Evolutionary conservation across 2,329 filamentous ascomycete species (phyloP).

Genomic region (Zymoseptoria crescenta): DNA sequence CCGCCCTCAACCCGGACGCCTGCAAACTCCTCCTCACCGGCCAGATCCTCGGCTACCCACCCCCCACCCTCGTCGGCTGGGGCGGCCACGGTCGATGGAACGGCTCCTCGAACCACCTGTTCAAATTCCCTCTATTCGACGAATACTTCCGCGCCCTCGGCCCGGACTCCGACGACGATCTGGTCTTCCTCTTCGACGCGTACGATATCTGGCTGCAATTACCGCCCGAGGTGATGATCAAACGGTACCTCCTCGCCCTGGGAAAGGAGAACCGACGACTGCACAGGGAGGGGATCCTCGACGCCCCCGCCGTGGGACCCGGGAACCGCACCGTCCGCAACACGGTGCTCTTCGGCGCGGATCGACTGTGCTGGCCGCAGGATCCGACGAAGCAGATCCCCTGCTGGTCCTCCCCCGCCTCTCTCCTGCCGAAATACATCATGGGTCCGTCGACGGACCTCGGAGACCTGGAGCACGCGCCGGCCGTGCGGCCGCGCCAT

Average conservation of each 20-base stretch:
- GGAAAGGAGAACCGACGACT: constrained; percentile 38
- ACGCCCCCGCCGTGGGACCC: constrained; percentile 50
- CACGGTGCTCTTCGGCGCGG: constrained; percentile 23
- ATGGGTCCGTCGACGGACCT: constrained; percentile 6
- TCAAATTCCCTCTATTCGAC: constrained; percentile 12
- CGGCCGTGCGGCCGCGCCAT: constrained; percentile 3
- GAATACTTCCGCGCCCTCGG: constrained; percentile 10
- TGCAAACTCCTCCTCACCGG: constrained; percentile 23
- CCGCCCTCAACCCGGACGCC: constrained; percentile 2
- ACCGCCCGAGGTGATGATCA: constrained; percentile 53
- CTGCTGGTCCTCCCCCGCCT: constrained; percentile 5
- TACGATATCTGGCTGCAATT: constrained; percentile 59
- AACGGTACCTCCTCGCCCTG: constrained; percentile 42
- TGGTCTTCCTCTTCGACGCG: constrained; percentile 57
- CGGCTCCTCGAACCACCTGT: constrained; percentile 8
- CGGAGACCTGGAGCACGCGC: neutral
- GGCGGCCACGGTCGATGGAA: constrained; percentile 9
- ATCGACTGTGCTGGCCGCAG: constrained; percentile 24
- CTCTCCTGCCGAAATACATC: constrained; percentile 4
- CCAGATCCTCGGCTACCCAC: constrained; percentile 51
- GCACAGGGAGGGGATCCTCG: constrained; percentile 21
- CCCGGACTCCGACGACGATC: constrained; percentile 38
- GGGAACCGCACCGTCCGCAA: constrained; percentile 46
- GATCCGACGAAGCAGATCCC: constrained; percentile 5
- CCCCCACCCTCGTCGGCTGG: constrained; percentile 36